Base-by-base conservation (phyloP, 495 filamentous ascomycete species). In the Talaromyces wortmannii region DNA sequence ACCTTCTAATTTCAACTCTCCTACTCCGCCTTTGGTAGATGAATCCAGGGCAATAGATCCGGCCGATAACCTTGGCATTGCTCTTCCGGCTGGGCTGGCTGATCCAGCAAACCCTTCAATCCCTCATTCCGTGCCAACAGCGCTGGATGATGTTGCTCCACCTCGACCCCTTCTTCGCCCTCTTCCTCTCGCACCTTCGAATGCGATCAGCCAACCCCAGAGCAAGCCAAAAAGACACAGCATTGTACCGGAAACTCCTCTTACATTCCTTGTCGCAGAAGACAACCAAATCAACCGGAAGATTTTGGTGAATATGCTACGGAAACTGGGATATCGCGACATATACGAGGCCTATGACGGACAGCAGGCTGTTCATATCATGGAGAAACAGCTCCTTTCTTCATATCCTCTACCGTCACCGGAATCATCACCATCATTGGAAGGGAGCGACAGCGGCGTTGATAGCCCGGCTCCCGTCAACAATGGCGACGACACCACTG, bases 271-370 rank as follows among this genome's bases (percentile, higher is more conserved):
- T 5, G 83, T 92, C 6, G 89, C 84, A 13, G 88, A 92, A 70
- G 88, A 92, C 69, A 92, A 91, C 70, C 78, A 77, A 40, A 87
- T 90, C 63, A 91, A 91, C 64, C 84, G 88, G n/a, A 82, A 79
- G 40, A 80, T 92, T 3, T 74, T 89, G 16, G 78, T 87, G 31
- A 83, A 72, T 59, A 89, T 89, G 81, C 75, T 92, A 3, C 69
- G 73, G 17, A 87, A 86, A 56, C 75, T 91, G 6, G 88, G 88
- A 13, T 90, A 91, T 63, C 64, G 62, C 12, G 74, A 78, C 33
- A 76, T 91, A 31, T 76, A 78, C 46, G 82, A 90, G 67, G 88
- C 89, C 4, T 82, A 83, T 56, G 86, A 92, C 61, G 88, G 88
- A 33, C 72, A 76, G 46, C 85, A 91, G 55, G 89, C 89, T 0